Percentiles rank a stretch among this genome's conserved stretches.
phyloP scores from a whole-genome alignment of 1,284 basidiomycete species.

The Sanguinoderma infundibulare region DNA sequence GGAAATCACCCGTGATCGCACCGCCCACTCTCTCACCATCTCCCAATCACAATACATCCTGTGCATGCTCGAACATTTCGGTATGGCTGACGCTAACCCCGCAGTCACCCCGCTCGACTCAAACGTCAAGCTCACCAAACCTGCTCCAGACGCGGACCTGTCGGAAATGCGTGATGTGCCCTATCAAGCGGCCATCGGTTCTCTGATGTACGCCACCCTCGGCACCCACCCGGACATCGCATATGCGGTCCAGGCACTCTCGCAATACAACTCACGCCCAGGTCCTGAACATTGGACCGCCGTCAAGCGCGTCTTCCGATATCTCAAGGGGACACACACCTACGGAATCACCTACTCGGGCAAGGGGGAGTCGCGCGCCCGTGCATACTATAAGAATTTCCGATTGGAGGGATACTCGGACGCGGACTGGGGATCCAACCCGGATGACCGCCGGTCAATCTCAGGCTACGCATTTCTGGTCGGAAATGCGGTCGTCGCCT shows the following conservation, averaged over 20 bases:
- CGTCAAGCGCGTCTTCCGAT: constrained; percentile 12
- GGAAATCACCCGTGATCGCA: constrained; percentile 30
- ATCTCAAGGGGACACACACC: constrained; percentile 16
- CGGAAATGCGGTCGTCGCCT: constrained; percentile 7
- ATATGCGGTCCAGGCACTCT: constrained; percentile 9
- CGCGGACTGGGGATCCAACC: constrained; percentile 8
- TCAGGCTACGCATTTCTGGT: constrained; percentile 18
- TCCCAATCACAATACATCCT: constrained; percentile 33
- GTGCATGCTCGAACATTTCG: constrained; percentile 18
- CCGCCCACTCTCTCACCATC: constrained; percentile 28
- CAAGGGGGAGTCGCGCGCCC: neutral
- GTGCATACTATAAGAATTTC: constrained; percentile 4
- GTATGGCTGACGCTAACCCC: constrained; percentile 20
- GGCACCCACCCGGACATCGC: constrained; percentile 27
- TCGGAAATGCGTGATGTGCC: constrained; percentile 20
- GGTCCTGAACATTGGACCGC: constrained; percentile 16
- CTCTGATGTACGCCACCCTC: constrained; percentile 38
- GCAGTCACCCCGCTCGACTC: constrained; percentile 25
- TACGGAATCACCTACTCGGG: constrained; percentile 11
- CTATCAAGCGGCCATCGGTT: constrained; percentile 33
- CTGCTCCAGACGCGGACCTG: constrained; percentile 13
- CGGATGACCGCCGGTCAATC: constrained; percentile 6
- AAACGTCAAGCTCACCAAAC: constrained; percentile 13
- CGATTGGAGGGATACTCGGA: constrained; percentile 6
- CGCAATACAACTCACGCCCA: constrained; percentile 3